Evolutionary conservation across 148 eudicot genomes (phyloP).

Genomic region (Salicornia ramosissima): DNA sequence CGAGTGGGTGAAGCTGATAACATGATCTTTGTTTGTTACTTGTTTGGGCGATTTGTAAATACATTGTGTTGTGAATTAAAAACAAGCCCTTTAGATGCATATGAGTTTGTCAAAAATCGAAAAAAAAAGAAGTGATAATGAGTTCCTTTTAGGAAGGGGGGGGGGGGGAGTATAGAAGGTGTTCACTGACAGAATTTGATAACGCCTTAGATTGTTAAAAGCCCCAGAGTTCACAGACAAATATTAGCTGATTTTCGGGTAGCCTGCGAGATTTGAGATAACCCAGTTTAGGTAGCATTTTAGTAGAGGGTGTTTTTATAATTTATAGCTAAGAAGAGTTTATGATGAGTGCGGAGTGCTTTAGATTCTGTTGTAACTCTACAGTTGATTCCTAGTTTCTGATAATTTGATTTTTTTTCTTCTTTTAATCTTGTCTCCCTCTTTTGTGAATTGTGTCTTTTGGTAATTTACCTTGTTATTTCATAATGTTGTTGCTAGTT

Average conservation of each 20-base stretch:
- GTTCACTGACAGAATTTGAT: conserved; percentile 1
- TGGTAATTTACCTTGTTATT: background rate
- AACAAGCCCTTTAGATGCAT: conserved; percentile 26
- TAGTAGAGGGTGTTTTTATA: conserved; percentile 12
- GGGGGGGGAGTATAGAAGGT: background rate
- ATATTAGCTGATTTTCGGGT: conserved; percentile 19
- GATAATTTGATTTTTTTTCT: background rate
- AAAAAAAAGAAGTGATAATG: background rate
- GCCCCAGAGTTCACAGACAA: conserved; percentile 14
- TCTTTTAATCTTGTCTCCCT: background rate
- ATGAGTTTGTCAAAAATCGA: conserved; percentile 3
- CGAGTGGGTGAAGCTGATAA: conserved; percentile 25
- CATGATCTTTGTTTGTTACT: background rate
- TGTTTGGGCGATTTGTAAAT: conserved; percentile 28
- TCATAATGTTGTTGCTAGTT: no score
- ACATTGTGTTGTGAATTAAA: conserved; percentile 33
- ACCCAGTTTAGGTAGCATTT: conserved; percentile 32
- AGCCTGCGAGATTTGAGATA: conserved; percentile 24
- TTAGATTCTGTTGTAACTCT: conserved; percentile 23
- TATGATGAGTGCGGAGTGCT: conserved; percentile 26
- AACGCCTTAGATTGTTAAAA: conserved; percentile 8
- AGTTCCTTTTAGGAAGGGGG: conserved; percentile 6
- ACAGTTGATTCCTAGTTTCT: conserved; percentile 18
- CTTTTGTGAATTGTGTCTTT: background rate
- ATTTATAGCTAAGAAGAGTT: conserved; percentile 16